Evolutionary conservation across 371 early-diverging fungal species (phyloP), one percentile per base, ranked within the genome.

Genomic region (Syncephalis fuscata): DNA sequence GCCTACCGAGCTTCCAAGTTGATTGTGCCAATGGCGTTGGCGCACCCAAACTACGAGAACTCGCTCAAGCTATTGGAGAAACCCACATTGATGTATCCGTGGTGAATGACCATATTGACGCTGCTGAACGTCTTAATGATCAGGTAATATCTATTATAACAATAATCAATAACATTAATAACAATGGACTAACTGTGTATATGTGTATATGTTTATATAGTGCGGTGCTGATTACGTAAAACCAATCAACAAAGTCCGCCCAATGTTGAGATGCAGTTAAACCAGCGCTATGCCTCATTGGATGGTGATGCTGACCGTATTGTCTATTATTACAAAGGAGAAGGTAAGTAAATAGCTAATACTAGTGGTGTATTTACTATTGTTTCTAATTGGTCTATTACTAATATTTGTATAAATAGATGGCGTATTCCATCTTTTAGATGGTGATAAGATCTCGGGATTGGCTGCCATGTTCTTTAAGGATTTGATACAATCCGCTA

Each of bases 221-320:
- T 87, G 94, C 62, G 99, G 99, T 53, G 97, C 99, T 14, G 99
- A 99, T 65, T 90, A 67, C 65, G 98, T 99, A 50, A 99, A 70
- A 73, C 85, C 23, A 63, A 81, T 39, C 91, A 94, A 62, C 72
- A 65, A 26, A 69, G 71, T 48, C 98, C 99, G n/a, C 60, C 58
- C 2, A 83, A 83, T 27, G 54, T 82, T 19, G 62, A 58, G 16
- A 57, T 79, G 51, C 48, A 49, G n/a, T 64, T 77, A 23, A 78
- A 77, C 17, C 72, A 77, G 46, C 80, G 91, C 46, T 87, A 68
- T 49, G 85, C 83, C 53, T 92, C 98, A 15, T 82, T 88, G 56
- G 99, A 99, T 62, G 99, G 99, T 50, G 99, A 99, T 65, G 99
- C 97, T 44, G 99, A 99, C 61, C 88, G 99, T 51, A 71, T 99